Evolutionary conservation across 2,329 filamentous ascomycete species (phyloP).

Genomic region (Metarhizium rileyi): DNA sequence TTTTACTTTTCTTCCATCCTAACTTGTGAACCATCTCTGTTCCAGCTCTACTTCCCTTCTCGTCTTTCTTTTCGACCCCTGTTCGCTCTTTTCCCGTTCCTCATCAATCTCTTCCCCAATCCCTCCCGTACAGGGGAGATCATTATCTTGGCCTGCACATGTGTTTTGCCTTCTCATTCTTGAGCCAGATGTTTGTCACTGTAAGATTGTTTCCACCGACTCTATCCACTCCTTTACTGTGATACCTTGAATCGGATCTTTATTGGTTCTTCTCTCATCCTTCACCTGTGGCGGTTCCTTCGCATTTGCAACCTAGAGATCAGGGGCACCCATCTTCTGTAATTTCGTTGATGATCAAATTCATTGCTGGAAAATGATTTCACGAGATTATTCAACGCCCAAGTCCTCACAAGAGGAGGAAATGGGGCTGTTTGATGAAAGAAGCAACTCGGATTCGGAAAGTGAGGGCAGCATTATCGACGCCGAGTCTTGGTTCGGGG

Average conservation of each 20-base stretch:
- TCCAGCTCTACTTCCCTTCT: background rate
- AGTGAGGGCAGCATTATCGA: slow-evolving; percentile 31
- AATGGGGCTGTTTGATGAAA: slow-evolving; percentile 34
- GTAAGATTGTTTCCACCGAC: background rate
- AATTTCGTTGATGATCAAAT: background rate
- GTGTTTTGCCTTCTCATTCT: background rate
- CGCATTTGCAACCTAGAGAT: background rate
- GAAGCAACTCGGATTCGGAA: slow-evolving; percentile 32
- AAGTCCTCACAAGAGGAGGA: slow-evolving; percentile 34
- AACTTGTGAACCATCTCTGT: background rate
- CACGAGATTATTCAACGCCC: slow-evolving; percentile 23
- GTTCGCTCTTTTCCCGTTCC: background rate
- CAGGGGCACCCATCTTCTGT: background rate
- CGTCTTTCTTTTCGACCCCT: background rate
- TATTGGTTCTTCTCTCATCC: background rate
- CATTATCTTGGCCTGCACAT: background rate
- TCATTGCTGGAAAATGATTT: slow-evolving; percentile 29
- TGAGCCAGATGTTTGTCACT: background rate
- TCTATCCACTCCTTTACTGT: background rate
- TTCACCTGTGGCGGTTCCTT: too few relatives aligned
- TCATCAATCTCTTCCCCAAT: background rate
- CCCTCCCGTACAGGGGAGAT: background rate
- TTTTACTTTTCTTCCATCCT: background rate
- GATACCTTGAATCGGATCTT: background rate
- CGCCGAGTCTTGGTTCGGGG: slow-evolving; percentile 23